Percentiles rank a stretch among this genome's conserved stretches.
These are phyloP conservation scores for Aureobasidium sp. DNA, from an alignment of 2,329 filamentous ascomycete species.

Conservation along the genomic window DNA sequence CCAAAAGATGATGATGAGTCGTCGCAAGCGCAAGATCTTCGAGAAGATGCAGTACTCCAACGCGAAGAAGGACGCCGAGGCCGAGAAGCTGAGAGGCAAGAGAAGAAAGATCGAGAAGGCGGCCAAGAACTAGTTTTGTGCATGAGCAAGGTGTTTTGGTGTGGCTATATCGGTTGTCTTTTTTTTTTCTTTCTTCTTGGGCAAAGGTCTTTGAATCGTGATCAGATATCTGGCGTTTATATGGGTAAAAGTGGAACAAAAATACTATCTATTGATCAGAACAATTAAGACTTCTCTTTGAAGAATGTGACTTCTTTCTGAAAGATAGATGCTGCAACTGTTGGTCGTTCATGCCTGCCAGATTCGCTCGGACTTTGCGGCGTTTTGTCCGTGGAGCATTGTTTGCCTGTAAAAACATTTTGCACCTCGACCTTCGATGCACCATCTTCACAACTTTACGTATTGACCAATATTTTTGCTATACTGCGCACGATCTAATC, in stretches of 20 bases:
- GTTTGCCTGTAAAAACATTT: conserved; percentile 8
- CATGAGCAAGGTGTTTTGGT: conserved; percentile 10
- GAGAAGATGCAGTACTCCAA: conserved; percentile 98
- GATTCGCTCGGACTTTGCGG: not conserved
- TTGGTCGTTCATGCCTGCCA: not conserved
- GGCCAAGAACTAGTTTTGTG: conserved; percentile 9
- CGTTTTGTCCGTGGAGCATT: not conserved
- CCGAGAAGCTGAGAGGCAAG: conserved; percentile 80
- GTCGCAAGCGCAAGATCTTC: conserved; percentile 94
- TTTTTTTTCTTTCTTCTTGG: not conserved
- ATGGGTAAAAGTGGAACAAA: conserved; percentile 10
- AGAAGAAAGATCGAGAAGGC: conserved; percentile 75
- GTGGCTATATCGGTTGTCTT: conserved; percentile 2
- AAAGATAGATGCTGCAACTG: not conserved
- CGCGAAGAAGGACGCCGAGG: conserved; percentile 84
- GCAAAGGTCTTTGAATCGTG: not conserved
- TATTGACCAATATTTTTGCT: not conserved
- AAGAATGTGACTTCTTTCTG: not conserved
- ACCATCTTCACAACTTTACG: not conserved
- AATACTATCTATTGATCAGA: not conserved
- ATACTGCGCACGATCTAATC: not conserved
- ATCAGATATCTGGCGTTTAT: conserved; percentile 7
- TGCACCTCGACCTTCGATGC: not conserved
- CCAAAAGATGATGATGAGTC: conserved; percentile 95
- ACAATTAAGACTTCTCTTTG: not conserved